Evolutionary conservation across 202 grass and related monocot genomes (phyloP), one percentile per base, ranked within the genome.

Genomic region (Saccharum hybrid): DNA sequence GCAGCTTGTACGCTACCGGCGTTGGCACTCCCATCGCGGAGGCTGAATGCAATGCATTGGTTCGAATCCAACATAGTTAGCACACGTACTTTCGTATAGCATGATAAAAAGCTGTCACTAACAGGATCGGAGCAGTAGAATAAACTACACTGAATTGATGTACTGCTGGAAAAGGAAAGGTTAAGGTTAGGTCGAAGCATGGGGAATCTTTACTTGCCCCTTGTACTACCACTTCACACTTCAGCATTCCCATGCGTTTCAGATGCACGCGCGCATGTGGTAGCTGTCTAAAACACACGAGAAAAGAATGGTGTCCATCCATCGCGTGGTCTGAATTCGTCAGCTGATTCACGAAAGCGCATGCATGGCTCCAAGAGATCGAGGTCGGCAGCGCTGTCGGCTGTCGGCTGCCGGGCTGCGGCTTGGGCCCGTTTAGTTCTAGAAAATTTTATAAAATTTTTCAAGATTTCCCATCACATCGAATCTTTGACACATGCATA

Each of bases 1-100:
- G 85, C n/a, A 56, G 21, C 87, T 95, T 98, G 90, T 98, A 93
- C 1, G 89, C 85, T 56, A 98, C 83, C 38, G 89, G 91, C 12
- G 96, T 93, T 49, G 43, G 88, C 42, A 93, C 85, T 0, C 89
- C 78, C 59, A 93, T 76, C 19, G 90, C 81, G 7, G 83, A 90
- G 1, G 89, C 92, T 89, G 87, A 74, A 67, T 11, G 46, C 41
- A 10, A 18, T 60, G 51, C 18, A 1, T 61, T 60, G 18, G 9
- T 34, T 54, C 80, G 52, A 87, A 64, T n/a, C 5, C 0, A 54
- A 39, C 23, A 54, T 19, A 12, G 72, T 18, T 43, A 9, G 12
- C 51, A 8, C 15, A 23, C 46, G 26, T 26, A 6, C 5, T 51
- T 18, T 51, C 4, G 16, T 30, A 26, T 26, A 19, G 71, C 16